Base-by-base conservation (phyloP, 306 rosid species). In the Ziziphus jujuba region DNA sequence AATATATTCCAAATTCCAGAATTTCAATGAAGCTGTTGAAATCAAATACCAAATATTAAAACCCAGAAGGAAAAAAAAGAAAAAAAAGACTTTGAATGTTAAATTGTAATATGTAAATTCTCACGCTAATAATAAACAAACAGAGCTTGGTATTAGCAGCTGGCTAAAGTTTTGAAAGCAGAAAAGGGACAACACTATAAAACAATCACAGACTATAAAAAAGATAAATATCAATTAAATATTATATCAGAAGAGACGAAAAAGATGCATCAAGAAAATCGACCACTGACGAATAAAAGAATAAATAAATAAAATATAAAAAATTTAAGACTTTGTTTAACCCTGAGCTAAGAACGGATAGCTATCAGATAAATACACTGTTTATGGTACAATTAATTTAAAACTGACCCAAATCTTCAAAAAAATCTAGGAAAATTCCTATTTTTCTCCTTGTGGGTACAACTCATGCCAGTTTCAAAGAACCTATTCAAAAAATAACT, bases 41-140 rank as follows among this genome's bases (percentile, higher is more conserved):
- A n/a, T 59, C 73, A 81, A 73, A 68, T 3, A 70, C 72, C 82
- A 85, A 73, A 77, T 33, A 66, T 70, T 61, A 75, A 69, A 70
- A 49, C 35, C n/a, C n/a, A n/a, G n/a, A n/a, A n/a, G n/a, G n/a
- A n/a, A n/a, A 40, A 24, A 51, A 58, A 51, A 80, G 63, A 54
- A 45, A 34, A 23, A n/a, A 45, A 43, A 13, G 5, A 9, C 49
- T 21, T 33, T n/a, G 43, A 67, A 21, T 53, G 33, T 53, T 49
- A 34, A 47, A 47, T 12, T 68, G 70, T 45, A 21, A 35, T 0
- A n/a, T 38, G 9, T 19, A 14, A 72, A 49, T 22, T 71, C 57
- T 12, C 23, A 28, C n/a, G n/a, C n/a, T n/a, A 59, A 31, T 55
- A 71, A 49, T 47, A 76, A 53, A 61, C 67, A 57, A 52, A 48